Conservation (phyloP, 2,329 filamentous ascomycete genomes). For the Penicillium nordicum region DNA sequence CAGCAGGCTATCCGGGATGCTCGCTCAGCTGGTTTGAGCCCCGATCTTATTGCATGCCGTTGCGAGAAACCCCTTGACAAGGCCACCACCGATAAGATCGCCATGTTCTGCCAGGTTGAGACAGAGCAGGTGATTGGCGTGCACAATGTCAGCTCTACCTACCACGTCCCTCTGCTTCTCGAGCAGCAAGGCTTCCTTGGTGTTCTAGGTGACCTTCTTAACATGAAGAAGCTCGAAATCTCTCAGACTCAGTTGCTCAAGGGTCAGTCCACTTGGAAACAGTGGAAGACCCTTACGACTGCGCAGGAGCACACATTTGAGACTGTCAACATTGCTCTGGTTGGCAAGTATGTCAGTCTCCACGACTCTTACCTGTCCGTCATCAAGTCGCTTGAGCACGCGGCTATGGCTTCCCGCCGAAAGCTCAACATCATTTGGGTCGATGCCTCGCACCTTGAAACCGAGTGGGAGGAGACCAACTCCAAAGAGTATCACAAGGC, state of each 20-base stretch:
- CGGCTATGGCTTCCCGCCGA: constrained; percentile 13
- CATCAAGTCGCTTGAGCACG: constrained; percentile 60
- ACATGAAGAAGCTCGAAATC: constrained; percentile 50
- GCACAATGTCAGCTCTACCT: constrained; percentile 81
- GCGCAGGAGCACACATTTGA: constrained; percentile 65
- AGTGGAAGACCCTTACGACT: constrained; percentile 71
- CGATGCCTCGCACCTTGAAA: constrained; percentile 79
- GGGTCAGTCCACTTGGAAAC: constrained; percentile 68
- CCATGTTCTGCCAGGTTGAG: constrained; percentile 83
- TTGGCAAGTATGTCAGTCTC: constrained; percentile 85
- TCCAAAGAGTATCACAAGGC: constrained; percentile 78
- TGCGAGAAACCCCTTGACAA: constrained; percentile 74
- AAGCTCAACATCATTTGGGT: constrained; percentile 64
- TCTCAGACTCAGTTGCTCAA: constrained; percentile 53
- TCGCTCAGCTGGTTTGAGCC: constrained; percentile 71
- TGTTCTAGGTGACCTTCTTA: constrained; percentile 62
- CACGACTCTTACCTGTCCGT: constrained; percentile 84
- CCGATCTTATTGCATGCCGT: constrained; percentile 85
- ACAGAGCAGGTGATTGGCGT: constrained; percentile 80
- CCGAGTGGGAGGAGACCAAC: constrained; percentile 62
- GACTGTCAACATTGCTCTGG: constrained; percentile 76
- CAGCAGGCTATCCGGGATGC: constrained; percentile 83
- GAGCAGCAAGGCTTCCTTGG: constrained; percentile 74
- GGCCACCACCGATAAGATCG: constrained; percentile 77
- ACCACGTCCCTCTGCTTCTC: constrained; percentile 87